These are phyloP conservation scores for Nakazawaea peltata DNA, from an alignment of 805 yeast species.

Conservation along the genomic window DNA sequence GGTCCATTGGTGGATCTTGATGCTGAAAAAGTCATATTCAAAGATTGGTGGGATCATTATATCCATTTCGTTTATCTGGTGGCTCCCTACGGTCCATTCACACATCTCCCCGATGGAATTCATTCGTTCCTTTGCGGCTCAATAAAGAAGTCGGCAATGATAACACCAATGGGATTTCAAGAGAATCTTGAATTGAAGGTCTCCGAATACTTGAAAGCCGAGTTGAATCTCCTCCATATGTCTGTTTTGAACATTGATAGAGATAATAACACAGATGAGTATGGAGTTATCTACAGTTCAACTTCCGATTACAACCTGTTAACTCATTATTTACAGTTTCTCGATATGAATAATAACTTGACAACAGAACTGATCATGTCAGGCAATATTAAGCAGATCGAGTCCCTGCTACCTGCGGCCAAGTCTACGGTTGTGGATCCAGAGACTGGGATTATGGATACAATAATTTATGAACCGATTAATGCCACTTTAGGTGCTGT, in stretches of 20 bases:
- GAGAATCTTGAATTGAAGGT: slow-evolving; percentile 19
- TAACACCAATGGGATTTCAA: slow-evolving; percentile 20
- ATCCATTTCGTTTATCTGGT: neutral
- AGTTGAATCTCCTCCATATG: too few species aligned
- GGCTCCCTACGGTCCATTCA: neutral
- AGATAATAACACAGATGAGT: too few species aligned
- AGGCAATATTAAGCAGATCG: too few species aligned
- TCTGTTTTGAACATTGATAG: too few species aligned
- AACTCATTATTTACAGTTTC: slow-evolving; percentile 17
- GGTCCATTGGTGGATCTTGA: neutral
- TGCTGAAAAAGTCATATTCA: too few species aligned
- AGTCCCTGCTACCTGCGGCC: too few species aligned
- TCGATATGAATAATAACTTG: slow-evolving; percentile 18
- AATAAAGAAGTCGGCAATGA: slow-evolving; percentile 20
- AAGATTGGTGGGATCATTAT: slow-evolving; percentile 1
- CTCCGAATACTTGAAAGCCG: neutral
- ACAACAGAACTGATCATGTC: too few species aligned
- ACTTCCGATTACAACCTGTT: slow-evolving; percentile 15
- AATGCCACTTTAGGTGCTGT: too few species aligned
- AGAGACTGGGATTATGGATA: too few species aligned
- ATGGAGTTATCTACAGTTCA: too few species aligned
- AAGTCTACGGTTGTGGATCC: too few species aligned
- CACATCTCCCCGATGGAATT: neutral
- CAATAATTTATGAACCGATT: too few species aligned
- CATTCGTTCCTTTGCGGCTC: neutral